Percentiles rank a stretch among this genome's conserved stretches.
Evolutionary conservation across 1,284 basidiomycete species (phyloP).

Genomic region (Chiua sp.): DNA sequence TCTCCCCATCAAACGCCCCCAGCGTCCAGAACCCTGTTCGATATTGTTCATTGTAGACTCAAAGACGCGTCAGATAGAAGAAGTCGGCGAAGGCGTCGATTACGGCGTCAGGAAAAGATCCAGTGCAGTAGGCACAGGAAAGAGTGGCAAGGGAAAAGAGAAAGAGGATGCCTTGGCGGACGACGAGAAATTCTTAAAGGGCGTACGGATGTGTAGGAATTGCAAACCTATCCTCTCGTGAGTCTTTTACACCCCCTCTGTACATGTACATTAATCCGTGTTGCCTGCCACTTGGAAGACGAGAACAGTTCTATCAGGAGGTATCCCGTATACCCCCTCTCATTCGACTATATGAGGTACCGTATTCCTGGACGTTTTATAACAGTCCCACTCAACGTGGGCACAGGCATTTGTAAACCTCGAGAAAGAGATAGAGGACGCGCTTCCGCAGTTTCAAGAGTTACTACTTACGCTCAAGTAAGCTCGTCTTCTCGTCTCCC

Average conservation of each 20-base stretch:
- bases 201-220: conserved; percentile 82
- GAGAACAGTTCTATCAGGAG: conserved; percentile 82
- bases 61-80: conserved; percentile 76
- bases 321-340: conserved; percentile 66
- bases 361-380: conserved; percentile 13
- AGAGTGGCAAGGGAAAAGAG: conserved; percentile 47
- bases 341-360: conserved; percentile 72
- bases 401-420: conserved; percentile 70
- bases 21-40: conserved; percentile 74
- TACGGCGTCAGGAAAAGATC: conserved; percentile 71
- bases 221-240: conserved; percentile 83
- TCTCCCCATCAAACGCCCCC: conserved; percentile 78
- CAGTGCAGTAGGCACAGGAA: conserved; percentile 23
- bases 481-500: conserved; percentile 19
- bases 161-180: conserved; percentile 43
- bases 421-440: conserved; percentile 77
- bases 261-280: neutral
- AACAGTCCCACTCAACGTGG: neutral
- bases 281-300: conserved; percentile 47
- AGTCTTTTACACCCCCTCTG: conserved; percentile 36
- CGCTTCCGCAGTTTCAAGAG: conserved; percentile 76
- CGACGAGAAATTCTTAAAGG: conserved; percentile 82
- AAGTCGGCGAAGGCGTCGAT: conserved; percentile 88
- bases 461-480: conserved; percentile 61
- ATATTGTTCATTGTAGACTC: conserved; percentile 82